phyloP scores from a whole-genome alignment of 495 filamentous ascomycete species.

The Aspergillus ellipticus region DNA sequence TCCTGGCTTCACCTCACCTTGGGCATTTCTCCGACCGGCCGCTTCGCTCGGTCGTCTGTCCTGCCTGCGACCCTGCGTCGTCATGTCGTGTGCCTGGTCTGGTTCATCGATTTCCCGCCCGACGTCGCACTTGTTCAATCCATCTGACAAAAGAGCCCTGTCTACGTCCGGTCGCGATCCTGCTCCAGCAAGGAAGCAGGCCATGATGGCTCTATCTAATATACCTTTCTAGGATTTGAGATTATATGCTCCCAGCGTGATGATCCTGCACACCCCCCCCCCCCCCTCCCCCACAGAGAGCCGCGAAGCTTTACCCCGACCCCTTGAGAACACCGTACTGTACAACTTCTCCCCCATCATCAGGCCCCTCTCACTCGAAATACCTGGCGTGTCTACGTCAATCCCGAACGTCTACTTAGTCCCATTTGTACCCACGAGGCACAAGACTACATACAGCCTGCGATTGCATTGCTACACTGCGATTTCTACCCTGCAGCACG shows the following conservation, averaged over 20 bases:
- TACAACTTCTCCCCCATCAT: slow-evolving; percentile 81
- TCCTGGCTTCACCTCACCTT: too few relatives aligned
- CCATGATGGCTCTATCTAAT: not conserved
- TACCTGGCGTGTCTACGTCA: slow-evolving; percentile 52
- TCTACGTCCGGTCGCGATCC: not conserved
- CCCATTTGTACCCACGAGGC: slow-evolving; percentile 63
- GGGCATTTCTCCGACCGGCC: too few relatives aligned
- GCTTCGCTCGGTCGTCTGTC: too few relatives aligned
- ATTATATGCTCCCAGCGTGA: slow-evolving; percentile 74
- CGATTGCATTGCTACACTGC: too few relatives aligned
- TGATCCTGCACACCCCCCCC: slow-evolving; percentile 64
- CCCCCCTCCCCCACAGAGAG: slow-evolving; percentile 26
- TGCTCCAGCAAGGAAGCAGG: not conserved
- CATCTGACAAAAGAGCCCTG: too few relatives aligned
- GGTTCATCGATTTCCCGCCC: too few relatives aligned
- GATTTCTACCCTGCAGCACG: slow-evolving; percentile 62
- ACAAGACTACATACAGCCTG: slow-evolving; percentile 81
- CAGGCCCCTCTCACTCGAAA: slow-evolving; percentile 72
- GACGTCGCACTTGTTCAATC: too few relatives aligned
- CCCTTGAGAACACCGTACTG: slow-evolving; percentile 60
- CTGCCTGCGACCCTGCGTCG: too few relatives aligned
- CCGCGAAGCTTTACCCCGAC: slow-evolving; percentile 40
- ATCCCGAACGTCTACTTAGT: slow-evolving; percentile 46
- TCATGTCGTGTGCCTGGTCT: too few relatives aligned
- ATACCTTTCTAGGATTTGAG: slow-evolving; percentile 33